Evolutionary conservation across 805 yeast genomes (phyloP).

Genomic region (Starmera dryadoides): DNA sequence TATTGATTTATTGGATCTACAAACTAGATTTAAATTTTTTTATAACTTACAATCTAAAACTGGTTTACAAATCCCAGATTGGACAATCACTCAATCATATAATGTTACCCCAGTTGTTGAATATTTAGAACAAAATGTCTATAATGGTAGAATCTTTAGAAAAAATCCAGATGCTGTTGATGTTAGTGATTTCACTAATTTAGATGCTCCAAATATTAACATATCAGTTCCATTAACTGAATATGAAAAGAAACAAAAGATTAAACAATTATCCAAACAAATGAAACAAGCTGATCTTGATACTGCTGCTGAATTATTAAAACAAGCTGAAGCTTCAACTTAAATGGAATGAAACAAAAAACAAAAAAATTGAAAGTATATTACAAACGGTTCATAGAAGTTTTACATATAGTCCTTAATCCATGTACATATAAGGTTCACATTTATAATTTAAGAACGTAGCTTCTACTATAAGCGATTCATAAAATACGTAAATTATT

Average conservation of each 20-base stretch:
- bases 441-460: too few relatives aligned
- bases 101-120: slow-evolving; percentile 21
- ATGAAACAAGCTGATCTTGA: background rate
- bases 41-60: slow-evolving; percentile 26
- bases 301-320: slow-evolving; percentile 7
- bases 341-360: background rate
- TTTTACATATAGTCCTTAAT: background rate
- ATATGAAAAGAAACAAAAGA: slow-evolving; percentile 16
- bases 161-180: slow-evolving; percentile 9
- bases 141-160: slow-evolving; percentile 22
- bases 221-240: slow-evolving; percentile 15
- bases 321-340: slow-evolving; percentile 11
- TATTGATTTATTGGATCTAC: slow-evolving; percentile 18
- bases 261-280: slow-evolving; percentile 3
- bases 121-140: slow-evolving; percentile 20
- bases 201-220: slow-evolving; percentile 16
- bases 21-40: slow-evolving; percentile 27
- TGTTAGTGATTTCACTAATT: slow-evolving; percentile 8
- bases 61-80: slow-evolving; percentile 32
- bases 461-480: background rate
- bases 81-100: slow-evolving; percentile 22
- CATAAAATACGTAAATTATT: background rate
- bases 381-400: too few relatives aligned
- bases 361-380: too few relatives aligned
- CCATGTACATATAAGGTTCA: background rate